Evolutionary conservation across 441 rosid genomes (phyloP), one percentile per base, ranked within the genome.

Genomic region (Geranium incanum): DNA sequence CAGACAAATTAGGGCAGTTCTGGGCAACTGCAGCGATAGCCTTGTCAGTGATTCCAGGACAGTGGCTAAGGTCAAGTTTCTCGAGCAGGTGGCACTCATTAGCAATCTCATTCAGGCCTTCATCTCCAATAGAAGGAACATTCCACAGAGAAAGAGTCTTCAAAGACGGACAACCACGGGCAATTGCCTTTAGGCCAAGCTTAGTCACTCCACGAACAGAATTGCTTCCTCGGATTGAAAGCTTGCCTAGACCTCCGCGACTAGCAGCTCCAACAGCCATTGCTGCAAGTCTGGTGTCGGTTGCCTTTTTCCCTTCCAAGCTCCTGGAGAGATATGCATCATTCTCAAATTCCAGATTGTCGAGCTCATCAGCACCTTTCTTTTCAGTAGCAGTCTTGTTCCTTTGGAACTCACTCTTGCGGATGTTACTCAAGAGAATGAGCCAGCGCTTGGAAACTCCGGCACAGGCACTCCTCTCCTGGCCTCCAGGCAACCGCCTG

Each of bases 401-500:
- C 48, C 66, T 63, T 77, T 77, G 74, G 36, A 91, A 74, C 71
- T 94, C 97, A 0, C 74, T 19, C 79, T 77, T 86, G 36, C 79
- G 78, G 68, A 92, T 85, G 70, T 84, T 89, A 76, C 85, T 86
- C 79, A 95, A 64, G 12, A 89, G 78, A 75, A 52, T 52, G 15
- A 95, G 93, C 99, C 98, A 95, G 6, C 77, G 86, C 85, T 89
- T 95, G 71, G 96, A 92, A 28, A 92, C 97, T 68, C 83, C 86
- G 78, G 97, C 95, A 70, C 85, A 86, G 0, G 87, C 69, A 66
- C 92, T 86, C 86, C 92, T 85, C 55, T 90, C 99, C 74, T 78
- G 78, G 45, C 91, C 88, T 0, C 86, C 77, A 19, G 87, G 80
- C 2, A 95, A 71, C 41, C 96, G 87, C 60, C 88, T 88, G 55